phyloP scores from a whole-genome alignment of 1,284 basidiomycete species.

The Lentinus polychrous region DNA sequence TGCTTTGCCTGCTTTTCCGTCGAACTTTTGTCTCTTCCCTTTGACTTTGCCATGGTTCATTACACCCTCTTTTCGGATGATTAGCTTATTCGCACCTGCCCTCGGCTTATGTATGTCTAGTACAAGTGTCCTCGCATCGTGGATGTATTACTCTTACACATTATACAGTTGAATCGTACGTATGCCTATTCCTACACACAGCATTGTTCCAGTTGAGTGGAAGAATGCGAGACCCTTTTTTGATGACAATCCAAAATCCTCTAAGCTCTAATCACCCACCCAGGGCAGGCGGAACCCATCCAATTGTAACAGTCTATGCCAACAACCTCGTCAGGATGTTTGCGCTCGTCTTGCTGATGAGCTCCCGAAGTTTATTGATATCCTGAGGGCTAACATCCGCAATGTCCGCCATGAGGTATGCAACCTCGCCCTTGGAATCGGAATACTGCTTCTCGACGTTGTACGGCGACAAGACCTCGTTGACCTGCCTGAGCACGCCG shows the following conservation, averaged over 20 bases:
- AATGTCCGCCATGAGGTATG: constrained; percentile 96
- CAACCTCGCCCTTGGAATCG: constrained; percentile 92
- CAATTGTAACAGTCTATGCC: constrained; percentile 33
- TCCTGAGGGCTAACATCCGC: constrained; percentile 83
- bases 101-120: neutral
- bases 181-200: constrained; percentile 3
- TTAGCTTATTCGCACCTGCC: neutral
- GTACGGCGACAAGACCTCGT: constrained; percentile 87
- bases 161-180: constrained; percentile 9
- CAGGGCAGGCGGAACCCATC: constrained; percentile 21
- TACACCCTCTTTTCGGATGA: neutral
- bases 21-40: too few relatives aligned
- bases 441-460: constrained; percentile 99
- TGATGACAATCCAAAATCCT: constrained; percentile 12
- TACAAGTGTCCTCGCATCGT: neutral
- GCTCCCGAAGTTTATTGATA: constrained; percentile 76
- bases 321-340: constrained; percentile 88
- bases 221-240: constrained; percentile 12
- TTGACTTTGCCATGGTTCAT: neutral
- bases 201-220: constrained; percentile 26
- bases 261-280: constrained; percentile 25
- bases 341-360: constrained; percentile 75
- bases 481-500: constrained; percentile 93
- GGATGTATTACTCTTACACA: constrained; percentile 9
- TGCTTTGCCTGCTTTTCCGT: too few relatives aligned